These are phyloP conservation scores for Camellia oleifera DNA, from an alignment of 179 eudicot species.

Conservation along the genomic window DNA sequence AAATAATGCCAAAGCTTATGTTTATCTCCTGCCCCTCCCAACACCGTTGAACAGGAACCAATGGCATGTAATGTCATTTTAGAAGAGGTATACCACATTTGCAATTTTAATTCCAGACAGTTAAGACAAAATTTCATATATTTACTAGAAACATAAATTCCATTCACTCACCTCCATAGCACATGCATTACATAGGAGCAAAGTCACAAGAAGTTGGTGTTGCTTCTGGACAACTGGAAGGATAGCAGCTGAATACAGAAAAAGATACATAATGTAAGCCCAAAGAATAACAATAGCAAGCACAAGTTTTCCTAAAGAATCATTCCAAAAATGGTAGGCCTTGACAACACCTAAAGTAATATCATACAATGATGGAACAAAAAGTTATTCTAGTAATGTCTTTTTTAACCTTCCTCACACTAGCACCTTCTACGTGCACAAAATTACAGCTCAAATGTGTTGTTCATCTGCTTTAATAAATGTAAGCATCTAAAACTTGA, in stretches of 20 bases:
- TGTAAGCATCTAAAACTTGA: not conserved
- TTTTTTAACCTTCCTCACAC: not conserved
- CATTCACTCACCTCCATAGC: slow-evolving; percentile 78
- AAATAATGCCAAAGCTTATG: not conserved
- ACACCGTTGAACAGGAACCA: not conserved
- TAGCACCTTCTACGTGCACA: not conserved
- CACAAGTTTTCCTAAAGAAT: not conserved
- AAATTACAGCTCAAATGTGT: not conserved
- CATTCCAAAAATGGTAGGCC: not conserved
- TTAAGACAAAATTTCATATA: not conserved
- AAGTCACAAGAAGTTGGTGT: slow-evolving; percentile 91
- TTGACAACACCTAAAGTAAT: not conserved
- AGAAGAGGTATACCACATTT: not conserved
- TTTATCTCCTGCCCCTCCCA: not conserved
- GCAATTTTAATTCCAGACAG: not conserved
- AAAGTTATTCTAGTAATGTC: not conserved
- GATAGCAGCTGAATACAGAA: slow-evolving; percentile 61
- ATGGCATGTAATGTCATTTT: not conserved
- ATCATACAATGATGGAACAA: not conserved
- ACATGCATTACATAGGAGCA: slow-evolving; percentile 89
- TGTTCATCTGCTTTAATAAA: not conserved
- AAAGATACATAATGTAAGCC: slow-evolving; percentile 1
- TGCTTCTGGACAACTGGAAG: slow-evolving; percentile 97
- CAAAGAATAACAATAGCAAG: not conserved
- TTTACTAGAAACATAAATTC: not conserved